A percentile compares a stretch with the other conserved stretches of the same genome.
Conservation (phyloP, 805 yeast genomes). For the Saccharomycopsis lassenensis region DNA sequence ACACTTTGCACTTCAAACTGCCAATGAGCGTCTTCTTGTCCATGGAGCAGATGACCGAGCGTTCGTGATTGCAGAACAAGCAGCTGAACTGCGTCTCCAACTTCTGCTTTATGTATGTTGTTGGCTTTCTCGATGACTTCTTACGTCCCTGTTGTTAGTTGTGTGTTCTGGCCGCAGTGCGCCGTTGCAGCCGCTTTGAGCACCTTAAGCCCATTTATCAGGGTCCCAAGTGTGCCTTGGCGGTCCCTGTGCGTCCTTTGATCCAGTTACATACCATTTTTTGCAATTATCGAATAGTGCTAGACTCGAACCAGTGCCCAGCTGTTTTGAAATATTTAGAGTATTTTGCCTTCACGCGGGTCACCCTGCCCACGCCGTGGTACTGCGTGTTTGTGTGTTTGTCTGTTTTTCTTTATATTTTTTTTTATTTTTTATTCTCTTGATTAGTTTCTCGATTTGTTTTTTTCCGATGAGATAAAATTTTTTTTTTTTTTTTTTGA, state of each 20-base stretch:
- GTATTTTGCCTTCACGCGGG: too few species aligned
- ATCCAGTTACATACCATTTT: too few species aligned
- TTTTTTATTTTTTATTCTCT: neutral
- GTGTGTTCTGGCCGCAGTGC: too few species aligned
- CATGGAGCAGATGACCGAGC: conserved; percentile 75
- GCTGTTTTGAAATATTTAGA: too few species aligned
- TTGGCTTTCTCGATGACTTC: conserved; percentile 76
- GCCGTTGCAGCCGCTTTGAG: too few species aligned
- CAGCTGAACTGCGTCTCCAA: conserved; percentile 81
- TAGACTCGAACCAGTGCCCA: too few species aligned
- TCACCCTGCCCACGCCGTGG: too few species aligned
- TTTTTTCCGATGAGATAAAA: conserved; percentile 6
- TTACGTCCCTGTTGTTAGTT: conserved; percentile 52
- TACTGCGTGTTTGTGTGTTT: too few species aligned
- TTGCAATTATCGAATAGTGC: too few species aligned
- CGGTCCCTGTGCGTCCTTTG: too few species aligned
- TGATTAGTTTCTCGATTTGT: neutral
- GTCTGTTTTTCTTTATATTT: neutral
- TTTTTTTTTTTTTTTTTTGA: neutral
- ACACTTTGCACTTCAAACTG: conserved; percentile 75
- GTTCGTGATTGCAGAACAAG: conserved; percentile 91
- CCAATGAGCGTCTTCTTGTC: conserved; percentile 85
- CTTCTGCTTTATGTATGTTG: conserved; percentile 63
- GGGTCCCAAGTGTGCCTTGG: too few species aligned
- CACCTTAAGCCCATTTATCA: too few species aligned